A percentile compares a stretch with the other conserved stretches of the same genome.
Conservation (phyloP, 1,284 basidiomycete genomes). For the Trichosporon asahii region DNA sequence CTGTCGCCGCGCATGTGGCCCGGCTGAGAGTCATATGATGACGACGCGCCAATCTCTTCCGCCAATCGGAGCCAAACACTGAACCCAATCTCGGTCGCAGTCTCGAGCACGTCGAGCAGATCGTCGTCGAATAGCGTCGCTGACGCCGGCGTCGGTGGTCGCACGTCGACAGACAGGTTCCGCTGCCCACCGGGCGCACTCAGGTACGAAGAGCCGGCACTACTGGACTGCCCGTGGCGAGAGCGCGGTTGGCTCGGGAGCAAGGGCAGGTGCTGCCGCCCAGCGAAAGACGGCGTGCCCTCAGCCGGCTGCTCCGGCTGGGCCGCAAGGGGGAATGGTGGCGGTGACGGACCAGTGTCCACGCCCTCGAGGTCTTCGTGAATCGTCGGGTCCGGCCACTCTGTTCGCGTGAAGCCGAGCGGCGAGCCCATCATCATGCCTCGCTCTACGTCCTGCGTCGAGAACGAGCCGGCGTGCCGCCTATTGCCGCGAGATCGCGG, state of each 20-base stretch:
- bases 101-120: constrained; percentile 53
- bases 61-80: constrained; percentile 54
- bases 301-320: constrained; percentile 19
- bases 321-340: constrained; percentile 22
- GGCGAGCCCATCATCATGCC: constrained; percentile 68
- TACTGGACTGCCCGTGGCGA: constrained; percentile 38
- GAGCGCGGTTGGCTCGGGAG: background rate
- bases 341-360: background rate
- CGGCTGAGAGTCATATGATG: constrained; percentile 2
- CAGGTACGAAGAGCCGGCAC: constrained; percentile 33
- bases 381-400: constrained; percentile 20
- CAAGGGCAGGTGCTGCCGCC: background rate
- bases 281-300: background rate
- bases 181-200: constrained; percentile 19
- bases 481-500: constrained; percentile 53
- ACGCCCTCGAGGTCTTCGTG: constrained; percentile 19
- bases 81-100: constrained; percentile 53
- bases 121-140: constrained; percentile 53
- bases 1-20: constrained; percentile 23
- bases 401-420: constrained; percentile 15
- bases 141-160: constrained; percentile 48
- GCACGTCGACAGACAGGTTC: constrained; percentile 46
- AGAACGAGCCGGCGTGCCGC: constrained; percentile 88
- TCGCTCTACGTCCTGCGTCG: constrained; percentile 81
- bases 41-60: constrained; percentile 50